A percentile compares a stretch with the other conserved stretches of the same genome.
Evolutionary conservation across 768 basidiomycete genomes (phyloP).

Genomic region (Hericium erinaceus): DNA sequence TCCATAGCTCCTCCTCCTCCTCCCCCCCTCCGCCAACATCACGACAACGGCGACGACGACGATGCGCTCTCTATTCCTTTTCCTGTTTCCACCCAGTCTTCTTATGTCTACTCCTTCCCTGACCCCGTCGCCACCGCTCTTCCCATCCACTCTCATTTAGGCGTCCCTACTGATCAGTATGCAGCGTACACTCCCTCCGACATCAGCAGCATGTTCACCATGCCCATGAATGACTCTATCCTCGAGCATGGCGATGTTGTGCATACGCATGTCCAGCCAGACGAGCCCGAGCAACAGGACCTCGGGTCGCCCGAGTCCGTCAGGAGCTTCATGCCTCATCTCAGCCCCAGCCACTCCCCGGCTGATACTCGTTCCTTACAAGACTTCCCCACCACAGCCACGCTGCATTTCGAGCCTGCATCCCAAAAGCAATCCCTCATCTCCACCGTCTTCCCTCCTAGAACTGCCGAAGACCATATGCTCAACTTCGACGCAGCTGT

Average conservation of each 20-base stretch:
- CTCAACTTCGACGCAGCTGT: neutral
- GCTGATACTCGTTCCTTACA: slow-evolving; percentile 11
- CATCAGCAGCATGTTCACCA: slow-evolving; percentile 6
- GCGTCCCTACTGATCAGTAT: neutral
- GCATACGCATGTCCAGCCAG: too few species aligned
- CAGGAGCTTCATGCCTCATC: slow-evolving; percentile 7
- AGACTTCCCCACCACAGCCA: slow-evolving; percentile 10
- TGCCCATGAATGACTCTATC: neutral
- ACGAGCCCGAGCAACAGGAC: slow-evolving; percentile 7
- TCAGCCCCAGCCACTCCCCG: slow-evolving; percentile 14
- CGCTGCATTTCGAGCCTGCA: slow-evolving; percentile 7
- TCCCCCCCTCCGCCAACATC: neutral
- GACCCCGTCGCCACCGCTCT: neutral
- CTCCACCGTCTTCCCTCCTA: slow-evolving; percentile 1
- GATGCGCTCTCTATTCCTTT: neutral
- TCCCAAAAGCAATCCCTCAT: slow-evolving; percentile 11
- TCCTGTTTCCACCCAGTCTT: neutral
- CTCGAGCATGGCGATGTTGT: too few species aligned
- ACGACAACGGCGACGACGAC: neutral
- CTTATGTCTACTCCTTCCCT: neutral
- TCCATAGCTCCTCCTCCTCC: neutral
- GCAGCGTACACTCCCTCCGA: neutral
- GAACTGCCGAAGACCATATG: neutral
- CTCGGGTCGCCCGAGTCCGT: slow-evolving; percentile 12
- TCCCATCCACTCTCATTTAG: neutral